Evolutionary conservation across 23 red algal genomes (phyloP).

Genomic region (Gracilaria gracilis): DNA sequence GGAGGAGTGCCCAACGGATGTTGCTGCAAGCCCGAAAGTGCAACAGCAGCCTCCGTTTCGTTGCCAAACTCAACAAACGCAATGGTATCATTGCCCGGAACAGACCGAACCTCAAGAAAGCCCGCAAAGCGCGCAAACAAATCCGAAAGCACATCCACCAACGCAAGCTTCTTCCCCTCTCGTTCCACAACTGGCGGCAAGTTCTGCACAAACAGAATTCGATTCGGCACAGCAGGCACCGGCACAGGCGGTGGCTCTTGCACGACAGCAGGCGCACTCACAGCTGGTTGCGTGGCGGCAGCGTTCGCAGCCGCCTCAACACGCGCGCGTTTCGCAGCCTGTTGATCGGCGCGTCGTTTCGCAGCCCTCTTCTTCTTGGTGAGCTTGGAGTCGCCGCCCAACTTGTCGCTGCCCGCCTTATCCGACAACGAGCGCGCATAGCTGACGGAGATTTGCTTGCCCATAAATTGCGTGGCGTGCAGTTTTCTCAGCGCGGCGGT

Average conservation of each 20-base stretch:
- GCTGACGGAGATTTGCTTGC: conserved; percentile 60
- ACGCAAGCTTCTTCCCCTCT: not conserved
- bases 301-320: conserved; percentile 7
- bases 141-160: conserved; percentile 43
- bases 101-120: conserved; percentile 71
- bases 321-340: not conserved
- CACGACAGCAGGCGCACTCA: not conserved
- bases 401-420: conserved; percentile 40
- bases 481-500: conserved; percentile 68
- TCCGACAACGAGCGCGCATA: conserved; percentile 66
- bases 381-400: conserved; percentile 53
- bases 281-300: not conserved
- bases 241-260: conserved; percentile 5
- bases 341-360: conserved; percentile 25
- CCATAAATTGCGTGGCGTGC: conserved; percentile 62
- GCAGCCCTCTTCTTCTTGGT: conserved; percentile 29
- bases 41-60: conserved; percentile 77
- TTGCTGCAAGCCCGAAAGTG: conserved; percentile 68
- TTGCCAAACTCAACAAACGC: conserved; percentile 86
- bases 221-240: conserved; percentile 54
- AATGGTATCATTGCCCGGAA: conserved; percentile 61
- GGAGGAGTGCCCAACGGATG: conserved; percentile 53
- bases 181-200: conserved; percentile 6
- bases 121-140: conserved; percentile 75
- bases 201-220: conserved; percentile 72